Evolutionary conservation across 2,329 filamentous ascomycete genomes (phyloP).

Genomic region (Cladosporium sphaerospermum): DNA sequence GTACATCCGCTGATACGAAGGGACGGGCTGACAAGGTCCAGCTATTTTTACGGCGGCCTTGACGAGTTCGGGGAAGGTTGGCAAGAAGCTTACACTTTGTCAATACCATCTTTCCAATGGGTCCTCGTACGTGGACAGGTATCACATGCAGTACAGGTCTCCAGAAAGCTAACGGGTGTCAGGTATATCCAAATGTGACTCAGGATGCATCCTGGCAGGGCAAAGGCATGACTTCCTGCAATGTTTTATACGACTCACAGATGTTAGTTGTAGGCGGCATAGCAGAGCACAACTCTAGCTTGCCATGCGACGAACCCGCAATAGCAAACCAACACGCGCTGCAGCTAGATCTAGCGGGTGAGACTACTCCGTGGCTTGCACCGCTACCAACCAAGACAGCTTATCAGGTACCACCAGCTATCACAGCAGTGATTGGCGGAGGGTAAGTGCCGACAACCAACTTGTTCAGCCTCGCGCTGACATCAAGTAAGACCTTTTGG

Average conservation of each 20-base stretch:
- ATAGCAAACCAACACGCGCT: background rate
- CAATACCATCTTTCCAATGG: constrained; percentile 59
- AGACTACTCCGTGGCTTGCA: no score
- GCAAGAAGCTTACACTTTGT: constrained; percentile 58
- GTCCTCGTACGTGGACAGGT: constrained; percentile 29
- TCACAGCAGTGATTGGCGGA: no score
- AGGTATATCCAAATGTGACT: constrained; percentile 39
- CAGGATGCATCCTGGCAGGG: constrained; percentile 36
- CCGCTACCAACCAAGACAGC: no score
- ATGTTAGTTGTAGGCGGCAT: constrained; percentile 58
- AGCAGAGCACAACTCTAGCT: constrained; percentile 1
- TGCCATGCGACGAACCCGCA: background rate
- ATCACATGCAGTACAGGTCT: background rate
- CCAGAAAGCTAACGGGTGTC: background rate
- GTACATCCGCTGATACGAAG: no score
- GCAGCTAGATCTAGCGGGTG: no score
- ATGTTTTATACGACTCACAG: constrained; percentile 51
- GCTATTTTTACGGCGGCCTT: constrained; percentile 47
- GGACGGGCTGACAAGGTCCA: no score
- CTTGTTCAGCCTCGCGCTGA: background rate
- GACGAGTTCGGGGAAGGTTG: constrained; percentile 43
- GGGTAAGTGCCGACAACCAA: no score
- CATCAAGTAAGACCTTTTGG: constrained; percentile 37
- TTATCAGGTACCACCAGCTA: no score
- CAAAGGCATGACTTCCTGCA: constrained; percentile 53